Percentiles rank a stretch among this genome's conserved stretches.
These are phyloP conservation scores for Alternaria sp. DNA, from an alignment of 2,329 filamentous ascomycete species.

Conservation along the genomic window DNA sequence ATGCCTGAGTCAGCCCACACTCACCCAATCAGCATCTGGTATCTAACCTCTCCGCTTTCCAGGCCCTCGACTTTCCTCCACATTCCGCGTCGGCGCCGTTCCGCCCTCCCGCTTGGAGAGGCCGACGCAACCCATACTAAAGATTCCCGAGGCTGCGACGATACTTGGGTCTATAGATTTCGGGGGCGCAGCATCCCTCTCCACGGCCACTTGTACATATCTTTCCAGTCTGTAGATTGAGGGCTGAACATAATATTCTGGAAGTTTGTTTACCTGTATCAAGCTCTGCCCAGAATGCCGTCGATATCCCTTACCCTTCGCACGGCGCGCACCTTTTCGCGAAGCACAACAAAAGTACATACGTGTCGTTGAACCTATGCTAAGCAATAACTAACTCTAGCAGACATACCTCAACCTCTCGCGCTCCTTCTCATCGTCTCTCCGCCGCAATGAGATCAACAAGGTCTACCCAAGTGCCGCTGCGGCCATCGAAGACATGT, in stretches of 20 bases:
- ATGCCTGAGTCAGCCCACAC: constrained; percentile 18
- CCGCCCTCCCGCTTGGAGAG: constrained; percentile 14
- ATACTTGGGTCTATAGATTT: constrained; percentile 1
- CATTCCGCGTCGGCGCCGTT: constrained; percentile 24
- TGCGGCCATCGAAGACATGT: constrained; percentile 74
- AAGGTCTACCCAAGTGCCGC: constrained; percentile 63
- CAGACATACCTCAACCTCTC: constrained; percentile 48
- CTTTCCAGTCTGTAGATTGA: neutral
- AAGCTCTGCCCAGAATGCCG: constrained; percentile 37
- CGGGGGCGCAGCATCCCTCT: neutral
- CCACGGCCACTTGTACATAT: neutral
- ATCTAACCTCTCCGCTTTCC: constrained; percentile 14
- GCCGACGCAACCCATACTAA: constrained; percentile 28
- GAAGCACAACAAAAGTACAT: constrained; percentile 44
- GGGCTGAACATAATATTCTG: neutral
- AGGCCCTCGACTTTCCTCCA: constrained; percentile 21
- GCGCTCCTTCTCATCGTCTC: constrained; percentile 49
- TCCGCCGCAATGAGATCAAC: constrained; percentile 54
- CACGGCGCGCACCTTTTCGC: constrained; percentile 47
- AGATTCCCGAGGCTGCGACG: constrained; percentile 18
- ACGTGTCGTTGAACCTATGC: too few species aligned
- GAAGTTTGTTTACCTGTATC: neutral
- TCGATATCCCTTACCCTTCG: constrained; percentile 47
- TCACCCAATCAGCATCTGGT: constrained; percentile 19
- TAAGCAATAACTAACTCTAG: constrained; percentile 6